Base-by-base conservation (phyloP, 2,329 filamentous ascomycete genomes). In the Colletotrichum costaricense region DNA sequence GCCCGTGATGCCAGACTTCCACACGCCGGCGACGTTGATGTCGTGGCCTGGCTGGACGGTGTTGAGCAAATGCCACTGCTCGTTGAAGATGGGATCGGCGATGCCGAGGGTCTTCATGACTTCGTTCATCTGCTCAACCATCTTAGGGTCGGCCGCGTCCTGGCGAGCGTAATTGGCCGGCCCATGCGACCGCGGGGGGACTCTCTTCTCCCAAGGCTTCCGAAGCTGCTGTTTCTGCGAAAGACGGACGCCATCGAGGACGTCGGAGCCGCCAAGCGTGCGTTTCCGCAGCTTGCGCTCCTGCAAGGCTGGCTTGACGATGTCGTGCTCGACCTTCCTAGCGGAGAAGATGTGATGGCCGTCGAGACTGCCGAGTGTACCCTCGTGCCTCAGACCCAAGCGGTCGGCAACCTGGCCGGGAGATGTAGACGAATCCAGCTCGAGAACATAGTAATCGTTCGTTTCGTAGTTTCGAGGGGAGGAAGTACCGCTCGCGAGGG, bases 21-120 rank as follows among this genome's bases (percentile, higher is more conserved):
- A 99, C 6, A 98, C 88, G 14, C 92, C 95, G 0, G 95, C 97
- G n/a, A 98, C 95, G 79, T 99, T 99, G 79, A 99, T 90, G 81
- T 99, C 97, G 83, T 98, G 94, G 6, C 95, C 96, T 0, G 91
- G 81, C 77, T 97, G 91, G 6, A 93, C 81, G 0, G 93, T 88
- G 81, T 99, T 99, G 85, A 93, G 92, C 59, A 99, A 86, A 87
- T 99, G 97, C 97, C 97, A 99, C 83, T 99, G 97, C 69, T 97
- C 93, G 55, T 89, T 87, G 83, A 98, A 99, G 65, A 97, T 97
- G 22, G 97, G 97, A 79, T 99, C 97, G 38, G 86, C 82, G 76
- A 99, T 98, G 16, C 87, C 86, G n/a, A 99, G 87, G 2, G 87
- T 85, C 63, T 87, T 82, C 76, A 92, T 92, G 59, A 97, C 85